A percentile compares a stretch with the other conserved stretches of the same genome.
Conservation (phyloP, 371 early-diverging fungal species). For the Sporodiniella umbellata region DNA sequence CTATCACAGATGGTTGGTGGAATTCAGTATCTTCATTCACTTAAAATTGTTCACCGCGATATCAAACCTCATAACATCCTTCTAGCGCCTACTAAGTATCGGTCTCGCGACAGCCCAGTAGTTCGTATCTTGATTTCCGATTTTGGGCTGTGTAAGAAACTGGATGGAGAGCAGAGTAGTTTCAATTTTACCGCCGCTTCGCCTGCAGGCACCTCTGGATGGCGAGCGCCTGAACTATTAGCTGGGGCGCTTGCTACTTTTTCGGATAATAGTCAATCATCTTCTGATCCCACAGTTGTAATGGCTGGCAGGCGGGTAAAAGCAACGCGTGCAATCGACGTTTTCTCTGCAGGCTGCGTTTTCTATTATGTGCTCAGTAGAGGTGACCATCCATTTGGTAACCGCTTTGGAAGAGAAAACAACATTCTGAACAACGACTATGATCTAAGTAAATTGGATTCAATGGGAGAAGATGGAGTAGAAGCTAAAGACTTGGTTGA, state of each 20-base stretch:
- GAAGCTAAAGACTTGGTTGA: constrained; percentile 89
- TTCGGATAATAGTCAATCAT: constrained; percentile 14
- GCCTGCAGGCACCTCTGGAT: constrained; percentile 89
- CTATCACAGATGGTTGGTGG: constrained; percentile 82
- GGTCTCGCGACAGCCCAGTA: constrained; percentile 13
- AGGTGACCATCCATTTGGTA: constrained; percentile 96
- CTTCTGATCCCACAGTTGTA: constrained; percentile 9
- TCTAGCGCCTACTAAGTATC: constrained; percentile 58
- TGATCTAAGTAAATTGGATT: constrained; percentile 67
- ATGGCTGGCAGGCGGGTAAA: constrained; percentile 39
- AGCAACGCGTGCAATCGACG: constrained; percentile 89
- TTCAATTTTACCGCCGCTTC: constrained; percentile 87
- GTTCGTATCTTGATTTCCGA: constrained; percentile 91
- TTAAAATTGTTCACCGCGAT: constrained; percentile 76
- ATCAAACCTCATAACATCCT: constrained; percentile 88
- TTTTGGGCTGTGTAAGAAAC: constrained; percentile 95
- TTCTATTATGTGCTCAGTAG: constrained; percentile 87
- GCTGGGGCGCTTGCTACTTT: constrained; percentile 35
- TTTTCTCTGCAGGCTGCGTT: constrained; percentile 95
- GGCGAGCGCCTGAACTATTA: constrained; percentile 94
- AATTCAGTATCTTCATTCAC: constrained; percentile 65
- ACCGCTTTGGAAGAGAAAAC: constrained; percentile 80
- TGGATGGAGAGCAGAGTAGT: constrained; percentile 91
- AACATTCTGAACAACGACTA: constrained; percentile 79
- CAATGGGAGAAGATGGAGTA: constrained; percentile 65